These are phyloP conservation scores for Trichoderma lentiforme DNA, from an alignment of 2,329 filamentous ascomycete species.

Conservation along the genomic window DNA sequence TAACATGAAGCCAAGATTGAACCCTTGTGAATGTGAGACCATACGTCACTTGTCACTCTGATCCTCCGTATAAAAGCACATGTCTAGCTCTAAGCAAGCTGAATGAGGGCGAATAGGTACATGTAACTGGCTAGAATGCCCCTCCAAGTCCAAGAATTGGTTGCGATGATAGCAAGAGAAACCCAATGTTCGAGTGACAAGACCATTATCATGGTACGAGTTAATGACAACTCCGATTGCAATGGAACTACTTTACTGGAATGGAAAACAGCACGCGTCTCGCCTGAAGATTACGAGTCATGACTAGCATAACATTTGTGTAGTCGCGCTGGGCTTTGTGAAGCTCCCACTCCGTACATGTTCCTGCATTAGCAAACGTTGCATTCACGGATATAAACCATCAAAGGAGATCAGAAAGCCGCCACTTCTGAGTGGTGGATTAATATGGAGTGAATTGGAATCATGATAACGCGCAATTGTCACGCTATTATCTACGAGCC, in stretches of 20 bases:
- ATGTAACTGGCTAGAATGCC: too few species aligned
- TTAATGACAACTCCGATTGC: neutral
- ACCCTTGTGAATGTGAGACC: neutral
- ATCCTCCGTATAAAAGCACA: neutral
- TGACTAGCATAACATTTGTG: neutral
- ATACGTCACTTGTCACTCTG: neutral
- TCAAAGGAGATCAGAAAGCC: neutral
- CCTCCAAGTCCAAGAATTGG: neutral
- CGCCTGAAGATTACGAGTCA: neutral
- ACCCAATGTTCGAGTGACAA: neutral
- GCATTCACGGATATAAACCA: neutral
- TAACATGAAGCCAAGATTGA: neutral
- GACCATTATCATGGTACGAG: neutral
- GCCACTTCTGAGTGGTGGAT: neutral
- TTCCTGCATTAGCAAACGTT: neutral
- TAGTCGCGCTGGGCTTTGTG: neutral
- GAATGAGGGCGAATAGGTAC: too few species aligned
- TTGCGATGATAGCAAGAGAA: neutral
- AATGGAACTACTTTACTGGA: neutral
- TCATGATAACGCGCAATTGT: neutral
- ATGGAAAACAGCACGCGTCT: neutral
- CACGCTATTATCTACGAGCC: neutral
- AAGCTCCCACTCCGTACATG: neutral
- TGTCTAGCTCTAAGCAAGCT: neutral
- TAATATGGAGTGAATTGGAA: neutral